These are phyloP conservation scores for Yarrowia sp. DNA, from an alignment of 805 yeast genomes.

Conservation along the genomic window DNA sequence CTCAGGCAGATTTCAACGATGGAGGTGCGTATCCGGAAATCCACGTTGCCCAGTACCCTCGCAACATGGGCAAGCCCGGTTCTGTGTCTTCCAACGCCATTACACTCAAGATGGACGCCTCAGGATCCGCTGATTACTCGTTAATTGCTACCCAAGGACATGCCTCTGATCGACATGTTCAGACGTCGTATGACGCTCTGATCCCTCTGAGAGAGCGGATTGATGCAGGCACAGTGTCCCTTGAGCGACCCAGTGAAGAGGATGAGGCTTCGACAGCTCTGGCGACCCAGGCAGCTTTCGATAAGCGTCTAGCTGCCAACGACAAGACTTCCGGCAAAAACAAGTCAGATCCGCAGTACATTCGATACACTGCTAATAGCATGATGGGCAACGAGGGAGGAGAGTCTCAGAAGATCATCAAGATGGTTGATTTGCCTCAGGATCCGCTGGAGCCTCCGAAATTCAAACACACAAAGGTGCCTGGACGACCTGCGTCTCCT, in stretches of 20 bases:
- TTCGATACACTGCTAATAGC: slow-evolving; percentile 47
- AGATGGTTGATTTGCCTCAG: slow-evolving; percentile 61
- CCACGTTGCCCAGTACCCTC: slow-evolving; percentile 39
- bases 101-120: slow-evolving; percentile 35
- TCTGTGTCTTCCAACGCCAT: slow-evolving; percentile 33
- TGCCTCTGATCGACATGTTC: slow-evolving; percentile 39
- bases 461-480: slow-evolving; percentile 68
- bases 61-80: slow-evolving; percentile 36
- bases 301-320: slow-evolving; percentile 46
- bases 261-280: slow-evolving; percentile 49
- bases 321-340: slow-evolving; percentile 33
- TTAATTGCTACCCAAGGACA: slow-evolving; percentile 41
- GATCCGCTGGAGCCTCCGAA: slow-evolving; percentile 89
- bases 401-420: slow-evolving; percentile 49
- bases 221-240: slow-evolving; percentile 41
- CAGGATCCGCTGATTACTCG: slow-evolving; percentile 39
- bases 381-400: slow-evolving; percentile 37
- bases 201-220: slow-evolving; percentile 56
- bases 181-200: slow-evolving; percentile 54
- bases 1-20: slow-evolving; percentile 37
- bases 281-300: slow-evolving; percentile 58
- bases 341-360: slow-evolving; percentile 44
- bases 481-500: slow-evolving; percentile 70
- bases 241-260: slow-evolving; percentile 49
- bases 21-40: slow-evolving; percentile 42